Percentiles rank a stretch among this genome's conserved stretches.
These are phyloP conservation scores for Erigeron philadelphicus DNA, from an alignment of 140 eudicot species.

Conservation along the genomic window DNA sequence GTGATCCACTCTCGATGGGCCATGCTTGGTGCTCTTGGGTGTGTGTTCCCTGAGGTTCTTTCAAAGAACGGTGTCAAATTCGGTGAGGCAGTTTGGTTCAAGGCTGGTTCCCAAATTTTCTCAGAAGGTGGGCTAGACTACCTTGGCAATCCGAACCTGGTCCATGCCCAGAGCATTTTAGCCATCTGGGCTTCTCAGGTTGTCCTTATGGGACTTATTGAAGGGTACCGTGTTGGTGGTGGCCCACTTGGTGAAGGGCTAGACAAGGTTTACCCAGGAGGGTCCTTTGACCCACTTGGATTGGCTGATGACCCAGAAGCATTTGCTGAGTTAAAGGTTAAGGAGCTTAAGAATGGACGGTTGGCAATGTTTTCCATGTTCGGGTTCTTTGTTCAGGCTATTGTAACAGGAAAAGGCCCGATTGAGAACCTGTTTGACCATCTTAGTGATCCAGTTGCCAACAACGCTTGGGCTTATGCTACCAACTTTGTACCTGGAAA, in stretches of 20 bases:
- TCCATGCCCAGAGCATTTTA: slow-evolving; percentile 86
- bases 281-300: slow-evolving; percentile 85
- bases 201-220: slow-evolving; percentile 79
- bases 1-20: slow-evolving; percentile 95
- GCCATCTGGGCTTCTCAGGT: slow-evolving; percentile 84
- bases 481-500: slow-evolving; percentile 95
- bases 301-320: slow-evolving; percentile 89
- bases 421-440: slow-evolving; percentile 77
- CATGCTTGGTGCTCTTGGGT: slow-evolving; percentile 90
- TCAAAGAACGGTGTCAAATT: slow-evolving; percentile 76
- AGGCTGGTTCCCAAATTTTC: slow-evolving; percentile 84
- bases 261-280: slow-evolving; percentile 79
- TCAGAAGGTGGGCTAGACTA: slow-evolving; percentile 90
- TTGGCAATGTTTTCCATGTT: slow-evolving; percentile 90
- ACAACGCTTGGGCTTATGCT: slow-evolving; percentile 89
- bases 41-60: slow-evolving; percentile 83
- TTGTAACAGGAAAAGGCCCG: slow-evolving; percentile 76
- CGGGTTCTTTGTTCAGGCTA: slow-evolving; percentile 94
- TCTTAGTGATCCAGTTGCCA: slow-evolving; percentile 63
- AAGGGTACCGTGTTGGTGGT: slow-evolving; percentile 78
- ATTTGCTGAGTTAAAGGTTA: slow-evolving; percentile 85
- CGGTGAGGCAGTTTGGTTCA: slow-evolving; percentile 95
- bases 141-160: slow-evolving; percentile 72
- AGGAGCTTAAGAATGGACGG: slow-evolving; percentile 80
- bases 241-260: slow-evolving; percentile 90